Conservation (phyloP, 176 grass and related monocot species). For the Triticum aestivum region DNA sequence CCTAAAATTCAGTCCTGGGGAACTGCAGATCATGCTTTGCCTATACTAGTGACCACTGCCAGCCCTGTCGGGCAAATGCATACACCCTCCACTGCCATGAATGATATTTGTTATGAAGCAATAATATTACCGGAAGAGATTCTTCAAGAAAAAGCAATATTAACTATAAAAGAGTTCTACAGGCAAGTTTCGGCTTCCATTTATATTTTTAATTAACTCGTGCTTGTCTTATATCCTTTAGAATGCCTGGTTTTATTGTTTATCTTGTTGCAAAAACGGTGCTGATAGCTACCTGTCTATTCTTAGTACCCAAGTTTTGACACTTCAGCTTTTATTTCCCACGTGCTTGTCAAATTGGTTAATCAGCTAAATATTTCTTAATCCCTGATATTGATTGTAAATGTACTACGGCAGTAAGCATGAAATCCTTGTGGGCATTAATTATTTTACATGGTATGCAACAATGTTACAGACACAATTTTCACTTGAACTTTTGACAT, state of each 20-base stretch:
- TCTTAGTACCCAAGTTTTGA: background rate
- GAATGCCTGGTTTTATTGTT: background rate
- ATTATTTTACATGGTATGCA: background rate
- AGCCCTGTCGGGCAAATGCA: conserved; percentile 24
- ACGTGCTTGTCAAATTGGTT: background rate
- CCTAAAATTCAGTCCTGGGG: conserved; percentile 28
- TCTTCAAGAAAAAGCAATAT: conserved; percentile 86
- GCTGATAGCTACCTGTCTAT: background rate
- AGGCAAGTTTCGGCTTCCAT: conserved; percentile 37
- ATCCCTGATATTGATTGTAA: background rate
- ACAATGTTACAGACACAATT: background rate
- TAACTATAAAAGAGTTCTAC: conserved; percentile 80
- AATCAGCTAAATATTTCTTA: background rate
- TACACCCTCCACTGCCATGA: conserved; percentile 21
- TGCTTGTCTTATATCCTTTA: conserved; percentile 12
- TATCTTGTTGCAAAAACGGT: conserved; percentile 1
- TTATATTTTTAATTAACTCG: background rate
- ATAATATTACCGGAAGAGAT: conserved; percentile 44
- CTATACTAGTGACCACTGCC: background rate
- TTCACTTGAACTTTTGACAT: background rate
- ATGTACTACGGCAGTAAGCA: background rate
- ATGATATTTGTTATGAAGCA: conserved; percentile 5
- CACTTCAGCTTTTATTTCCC: background rate
- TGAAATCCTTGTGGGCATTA: background rate
- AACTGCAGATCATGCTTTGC: background rate